phyloP scores from a whole-genome alignment of 2,329 filamentous ascomycete genomes.

The Zymoseptoria brevis region DNA sequence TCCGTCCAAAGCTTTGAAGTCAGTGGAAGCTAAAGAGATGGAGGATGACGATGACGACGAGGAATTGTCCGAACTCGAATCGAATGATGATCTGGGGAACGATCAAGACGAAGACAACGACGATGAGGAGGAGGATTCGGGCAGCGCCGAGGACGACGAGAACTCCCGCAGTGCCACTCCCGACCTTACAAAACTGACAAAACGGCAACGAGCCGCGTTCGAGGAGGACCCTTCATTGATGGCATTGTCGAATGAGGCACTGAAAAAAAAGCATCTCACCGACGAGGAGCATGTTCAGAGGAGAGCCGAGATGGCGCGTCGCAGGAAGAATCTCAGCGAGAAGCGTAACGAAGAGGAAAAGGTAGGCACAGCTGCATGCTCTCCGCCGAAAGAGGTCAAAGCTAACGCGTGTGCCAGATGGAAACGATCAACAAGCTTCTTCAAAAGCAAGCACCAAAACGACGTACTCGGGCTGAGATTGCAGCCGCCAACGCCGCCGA shows the following conservation, averaged over 20 bases:
- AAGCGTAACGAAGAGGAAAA: slow-evolving; percentile 75
- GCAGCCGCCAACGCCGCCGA: slow-evolving; percentile 38
- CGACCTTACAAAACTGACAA: slow-evolving; percentile 59
- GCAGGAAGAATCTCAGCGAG: slow-evolving; percentile 65
- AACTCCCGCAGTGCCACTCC: slow-evolving; percentile 51
- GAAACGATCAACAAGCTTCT: slow-evolving; percentile 87
- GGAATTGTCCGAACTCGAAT: slow-evolving; percentile 34
- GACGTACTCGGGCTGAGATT: slow-evolving; percentile 42
- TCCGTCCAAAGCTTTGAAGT: slow-evolving; percentile 28
- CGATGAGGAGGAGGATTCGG: slow-evolving; percentile 35
- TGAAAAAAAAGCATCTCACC: slow-evolving; percentile 64
- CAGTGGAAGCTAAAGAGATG: slow-evolving; percentile 45
- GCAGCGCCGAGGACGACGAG: slow-evolving; percentile 43
- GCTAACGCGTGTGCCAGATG: slow-evolving; percentile 48
- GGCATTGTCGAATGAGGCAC: slow-evolving; percentile 56
- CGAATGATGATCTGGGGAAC: slow-evolving; percentile 32
- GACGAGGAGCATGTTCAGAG: slow-evolving; percentile 67
- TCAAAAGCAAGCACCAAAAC: slow-evolving; percentile 75
- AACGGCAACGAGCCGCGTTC: slow-evolving; percentile 55
- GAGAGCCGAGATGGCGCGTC: slow-evolving; percentile 63
- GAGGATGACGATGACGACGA: slow-evolving; percentile 46
- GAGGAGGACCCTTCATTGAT: slow-evolving; percentile 32
- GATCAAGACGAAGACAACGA: slow-evolving; percentile 32
- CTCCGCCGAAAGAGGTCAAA: neutral
- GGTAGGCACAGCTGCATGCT: slow-evolving; percentile 34